Conservation (phyloP, 2,329 filamentous ascomycete species). For the Neonectria punicea region DNA sequence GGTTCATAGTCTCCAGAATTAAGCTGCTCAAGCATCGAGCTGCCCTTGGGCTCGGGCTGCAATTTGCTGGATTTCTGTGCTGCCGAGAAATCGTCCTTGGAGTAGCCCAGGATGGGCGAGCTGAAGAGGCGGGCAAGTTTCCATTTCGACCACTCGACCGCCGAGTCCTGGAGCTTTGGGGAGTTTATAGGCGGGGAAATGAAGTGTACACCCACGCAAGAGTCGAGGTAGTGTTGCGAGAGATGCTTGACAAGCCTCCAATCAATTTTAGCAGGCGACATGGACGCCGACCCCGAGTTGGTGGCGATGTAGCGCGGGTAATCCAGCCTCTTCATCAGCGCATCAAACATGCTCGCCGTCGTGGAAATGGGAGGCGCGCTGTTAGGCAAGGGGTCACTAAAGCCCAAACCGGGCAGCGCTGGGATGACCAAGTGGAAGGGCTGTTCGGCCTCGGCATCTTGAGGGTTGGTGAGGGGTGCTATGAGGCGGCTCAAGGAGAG, state of each 20-base stretch:
- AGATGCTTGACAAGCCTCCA: constrained; percentile 61
- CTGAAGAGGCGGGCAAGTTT: constrained; percentile 61
- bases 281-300: constrained; percentile 60
- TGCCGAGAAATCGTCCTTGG: constrained; percentile 60
- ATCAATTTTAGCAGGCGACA: constrained; percentile 61
- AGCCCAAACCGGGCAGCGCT: constrained; percentile 73
- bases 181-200: constrained; percentile 65
- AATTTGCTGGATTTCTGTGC: constrained; percentile 43
- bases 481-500: constrained; percentile 68
- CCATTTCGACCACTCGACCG: constrained; percentile 65
- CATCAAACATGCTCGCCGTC: constrained; percentile 66
- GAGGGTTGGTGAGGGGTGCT: constrained; percentile 63
- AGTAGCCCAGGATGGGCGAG: constrained; percentile 65
- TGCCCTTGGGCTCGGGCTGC: constrained; percentile 23
- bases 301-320: constrained; percentile 69
- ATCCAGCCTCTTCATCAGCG: constrained; percentile 68
- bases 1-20: constrained; percentile 54
- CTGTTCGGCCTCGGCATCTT: constrained; percentile 55
- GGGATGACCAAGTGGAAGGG: constrained; percentile 75
- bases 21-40: constrained; percentile 44
- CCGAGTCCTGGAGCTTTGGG: constrained; percentile 58
- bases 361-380: constrained; percentile 60
- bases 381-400: constrained; percentile 69
- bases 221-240: constrained; percentile 57
- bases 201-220: constrained; percentile 70